Evolutionary conservation across 345 rosid species (phyloP).

Genomic region (Euphorbia peplus): DNA sequence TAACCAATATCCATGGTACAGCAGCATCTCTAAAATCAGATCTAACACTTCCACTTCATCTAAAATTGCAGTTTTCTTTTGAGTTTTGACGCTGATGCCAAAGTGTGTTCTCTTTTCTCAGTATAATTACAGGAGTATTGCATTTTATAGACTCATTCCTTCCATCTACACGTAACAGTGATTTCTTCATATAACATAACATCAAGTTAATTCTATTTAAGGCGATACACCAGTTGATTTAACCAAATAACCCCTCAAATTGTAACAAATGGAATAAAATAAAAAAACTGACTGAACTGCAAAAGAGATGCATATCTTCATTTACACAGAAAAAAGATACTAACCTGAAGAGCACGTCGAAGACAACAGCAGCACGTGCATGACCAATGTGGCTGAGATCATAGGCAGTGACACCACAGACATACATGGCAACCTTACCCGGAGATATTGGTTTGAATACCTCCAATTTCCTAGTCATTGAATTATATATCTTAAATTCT

Average conservation of each 20-base stretch:
- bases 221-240: not conserved
- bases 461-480: slow-evolving; percentile 69
- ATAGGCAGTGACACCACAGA: slow-evolving; percentile 88
- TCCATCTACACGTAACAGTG: not conserved
- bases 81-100: not conserved
- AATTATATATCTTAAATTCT: slow-evolving; percentile 54
- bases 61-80: not conserved
- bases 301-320: not conserved
- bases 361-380: slow-evolving; percentile 83
- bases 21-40: not conserved
- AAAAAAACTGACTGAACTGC: not conserved
- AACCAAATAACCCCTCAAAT: not conserved
- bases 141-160: not conserved
- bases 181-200: too few species aligned
- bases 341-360: slow-evolving; percentile 77
- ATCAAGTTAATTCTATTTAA: not conserved
- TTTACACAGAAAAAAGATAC: not conserved
- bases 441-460: slow-evolving; percentile 44
- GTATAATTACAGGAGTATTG: too few species aligned
- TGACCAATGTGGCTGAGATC: slow-evolving; percentile 89
- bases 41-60: not conserved
- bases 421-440: slow-evolving; percentile 71
- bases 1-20: not conserved
- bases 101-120: not conserved
- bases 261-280: not conserved